Conservation (phyloP, 306 rosid genomes). For the Sindora glabra region DNA sequence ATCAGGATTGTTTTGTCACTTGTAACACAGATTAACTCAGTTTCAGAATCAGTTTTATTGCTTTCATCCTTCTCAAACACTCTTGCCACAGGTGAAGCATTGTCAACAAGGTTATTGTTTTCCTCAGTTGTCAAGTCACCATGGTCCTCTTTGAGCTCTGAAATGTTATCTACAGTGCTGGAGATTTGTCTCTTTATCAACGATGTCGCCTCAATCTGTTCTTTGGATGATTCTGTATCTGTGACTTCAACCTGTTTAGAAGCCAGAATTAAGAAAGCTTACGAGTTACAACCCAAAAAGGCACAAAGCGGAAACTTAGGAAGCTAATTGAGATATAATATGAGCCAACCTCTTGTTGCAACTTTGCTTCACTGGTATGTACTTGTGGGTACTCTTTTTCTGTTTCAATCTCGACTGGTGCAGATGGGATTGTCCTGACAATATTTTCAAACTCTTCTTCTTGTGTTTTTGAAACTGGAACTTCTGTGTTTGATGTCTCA, state of each 20-base stretch:
- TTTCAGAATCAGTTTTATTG: too few species aligned
- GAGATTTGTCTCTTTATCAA: slow-evolving; percentile 1
- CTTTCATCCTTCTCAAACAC: background rate
- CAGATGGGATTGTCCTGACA: slow-evolving; percentile 8
- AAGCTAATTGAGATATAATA: background rate
- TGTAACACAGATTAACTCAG: too few species aligned
- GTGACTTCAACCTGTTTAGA: slow-evolving; percentile 9
- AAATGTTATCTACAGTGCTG: background rate
- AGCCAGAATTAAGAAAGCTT: background rate
- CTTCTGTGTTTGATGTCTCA: background rate
- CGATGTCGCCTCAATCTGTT: slow-evolving; percentile 4
- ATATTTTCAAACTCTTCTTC: slow-evolving; percentile 9
- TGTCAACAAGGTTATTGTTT: background rate
- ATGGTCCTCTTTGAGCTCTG: slow-evolving; percentile 1
- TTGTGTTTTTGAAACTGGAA: background rate
- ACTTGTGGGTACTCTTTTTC: slow-evolving; percentile 6
- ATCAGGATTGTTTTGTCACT: too few species aligned
- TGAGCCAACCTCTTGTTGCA: slow-evolving; percentile 18
- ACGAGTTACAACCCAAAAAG: too few species aligned
- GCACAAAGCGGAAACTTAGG: background rate
- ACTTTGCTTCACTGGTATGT: background rate
- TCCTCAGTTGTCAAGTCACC: background rate
- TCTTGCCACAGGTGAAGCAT: background rate
- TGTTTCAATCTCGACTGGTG: background rate
- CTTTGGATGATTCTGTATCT: slow-evolving; percentile 11